These are phyloP conservation scores for Alloteropsis semialata DNA, from an alignment of 176 grass and related monocot species.

Conservation along the genomic window DNA sequence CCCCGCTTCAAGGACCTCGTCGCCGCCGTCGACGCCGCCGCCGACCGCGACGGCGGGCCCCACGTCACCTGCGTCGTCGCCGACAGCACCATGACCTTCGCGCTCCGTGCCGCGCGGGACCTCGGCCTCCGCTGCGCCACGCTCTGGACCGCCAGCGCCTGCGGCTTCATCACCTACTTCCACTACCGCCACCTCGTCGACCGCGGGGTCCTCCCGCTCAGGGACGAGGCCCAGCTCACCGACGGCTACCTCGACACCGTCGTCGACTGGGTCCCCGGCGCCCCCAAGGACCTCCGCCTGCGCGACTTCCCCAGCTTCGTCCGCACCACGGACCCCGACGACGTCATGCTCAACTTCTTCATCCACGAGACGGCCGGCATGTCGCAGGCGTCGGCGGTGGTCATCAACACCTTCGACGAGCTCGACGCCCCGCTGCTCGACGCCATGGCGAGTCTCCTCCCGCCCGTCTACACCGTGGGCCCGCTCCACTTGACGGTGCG, in stretches of 20 bases:
- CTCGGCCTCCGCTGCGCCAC: conserved; percentile 39
- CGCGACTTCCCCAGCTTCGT: conserved; percentile 46
- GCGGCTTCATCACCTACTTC: conserved; percentile 41
- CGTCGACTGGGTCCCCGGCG: conserved; percentile 23
- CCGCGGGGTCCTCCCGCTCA: conserved; percentile 39
- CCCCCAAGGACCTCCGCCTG: conserved; percentile 9
- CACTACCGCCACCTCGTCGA: conserved; percentile 43
- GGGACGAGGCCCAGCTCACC: not conserved
- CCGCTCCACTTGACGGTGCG: conserved; percentile 32
- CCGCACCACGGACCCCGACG: conserved; percentile 35
- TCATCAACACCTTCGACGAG: conserved; percentile 56
- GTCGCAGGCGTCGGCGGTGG: conserved; percentile 27
- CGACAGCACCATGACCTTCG: conserved; percentile 48
- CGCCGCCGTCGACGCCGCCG: not conserved
- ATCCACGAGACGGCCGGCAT: conserved; percentile 32
- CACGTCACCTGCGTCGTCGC: conserved; percentile 31
- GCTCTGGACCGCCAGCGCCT: conserved; percentile 40
- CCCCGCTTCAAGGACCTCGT: conserved; percentile 34
- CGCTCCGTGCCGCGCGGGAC: conserved; percentile 29
- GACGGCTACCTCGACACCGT: conserved; percentile 15
- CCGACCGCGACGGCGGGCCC: not conserved
- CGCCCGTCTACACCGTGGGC: conserved; percentile 23
- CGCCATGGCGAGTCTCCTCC: conserved; percentile 6
- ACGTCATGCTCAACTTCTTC: conserved; percentile 53
- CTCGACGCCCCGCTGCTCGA: conserved; percentile 16